A percentile compares a stretch with the other conserved stretches of the same genome.
These are phyloP conservation scores for Gynochthodes officinalis DNA, from an alignment of 257 asterid genomes.

Conservation along the genomic window DNA sequence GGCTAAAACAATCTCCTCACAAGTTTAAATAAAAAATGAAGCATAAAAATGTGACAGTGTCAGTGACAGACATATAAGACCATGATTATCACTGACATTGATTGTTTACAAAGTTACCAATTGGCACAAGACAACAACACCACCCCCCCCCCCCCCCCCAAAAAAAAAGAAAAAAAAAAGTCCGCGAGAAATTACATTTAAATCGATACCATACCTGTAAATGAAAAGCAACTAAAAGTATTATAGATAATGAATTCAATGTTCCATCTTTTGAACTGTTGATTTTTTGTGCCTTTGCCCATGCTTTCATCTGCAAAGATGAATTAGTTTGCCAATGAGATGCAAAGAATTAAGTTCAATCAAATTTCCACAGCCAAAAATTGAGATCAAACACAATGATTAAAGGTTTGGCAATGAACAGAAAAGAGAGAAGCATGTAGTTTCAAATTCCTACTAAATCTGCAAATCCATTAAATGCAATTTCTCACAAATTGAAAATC, in stretches of 20 bases:
- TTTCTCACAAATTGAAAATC: background rate
- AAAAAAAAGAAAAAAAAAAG: background rate
- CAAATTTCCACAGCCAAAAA: background rate
- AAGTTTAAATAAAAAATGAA: background rate
- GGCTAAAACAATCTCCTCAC: background rate
- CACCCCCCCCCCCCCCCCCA: too few relatives aligned
- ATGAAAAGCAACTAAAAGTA: constrained; percentile 85
- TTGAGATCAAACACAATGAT: constrained; percentile 1
- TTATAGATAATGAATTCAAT: constrained; percentile 77
- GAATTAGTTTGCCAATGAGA: constrained; percentile 10
- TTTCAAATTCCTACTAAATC: background rate
- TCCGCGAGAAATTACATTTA: constrained; percentile 1
- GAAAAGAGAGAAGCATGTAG: background rate
- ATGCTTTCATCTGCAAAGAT: constrained; percentile 70
- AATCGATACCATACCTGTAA: constrained; percentile 58
- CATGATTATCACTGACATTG: background rate
- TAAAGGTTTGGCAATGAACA: background rate
- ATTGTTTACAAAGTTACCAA: background rate
- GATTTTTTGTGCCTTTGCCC: constrained; percentile 85
- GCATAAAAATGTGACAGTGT: background rate
- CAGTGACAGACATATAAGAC: background rate
- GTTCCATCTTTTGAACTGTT: constrained; percentile 85
- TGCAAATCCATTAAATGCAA: background rate
- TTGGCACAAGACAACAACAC: background rate
- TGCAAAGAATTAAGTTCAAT: background rate